These are phyloP conservation scores for Pyrenophora seminiperda DNA, from an alignment of 2,329 filamentous ascomycete species.

Conservation along the genomic window DNA sequence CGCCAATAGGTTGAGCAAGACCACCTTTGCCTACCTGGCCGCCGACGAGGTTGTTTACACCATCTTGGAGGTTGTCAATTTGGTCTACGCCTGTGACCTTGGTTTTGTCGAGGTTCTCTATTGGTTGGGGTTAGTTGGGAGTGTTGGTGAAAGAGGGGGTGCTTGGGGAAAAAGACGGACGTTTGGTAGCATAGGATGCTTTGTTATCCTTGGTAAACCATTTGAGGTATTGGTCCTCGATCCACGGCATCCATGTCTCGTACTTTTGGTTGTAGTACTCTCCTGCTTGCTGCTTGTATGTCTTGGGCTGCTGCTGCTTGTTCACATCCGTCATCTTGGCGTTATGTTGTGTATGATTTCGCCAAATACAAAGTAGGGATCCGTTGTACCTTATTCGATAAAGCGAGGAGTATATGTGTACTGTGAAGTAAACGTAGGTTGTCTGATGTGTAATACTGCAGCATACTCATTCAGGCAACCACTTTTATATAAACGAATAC, in stretches of 20 bases:
- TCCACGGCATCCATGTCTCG: constrained; percentile 76
- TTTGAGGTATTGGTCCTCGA: constrained; percentile 72
- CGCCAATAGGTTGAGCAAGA: constrained; percentile 67
- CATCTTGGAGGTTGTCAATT: constrained; percentile 71
- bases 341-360: background rate
- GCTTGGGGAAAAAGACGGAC: constrained; percentile 52
- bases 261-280: constrained; percentile 73
- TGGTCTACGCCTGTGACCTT: constrained; percentile 71
- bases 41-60: constrained; percentile 65
- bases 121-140: background rate
- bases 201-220: constrained; percentile 82
- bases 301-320: constrained; percentile 21
- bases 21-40: constrained; percentile 72
- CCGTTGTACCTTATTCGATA: background rate
- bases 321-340: constrained; percentile 8
- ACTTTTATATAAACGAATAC: constrained; percentile 8
- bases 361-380: no score
- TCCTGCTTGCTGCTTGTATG: constrained; percentile 38
- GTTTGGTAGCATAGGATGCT: constrained; percentile 70
- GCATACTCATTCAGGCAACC: background rate
- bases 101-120: constrained; percentile 70
- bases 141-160: background rate
- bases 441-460: background rate
- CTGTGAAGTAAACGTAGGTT: background rate
- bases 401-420: background rate